Percentiles rank a stretch among this genome's conserved stretches.
Conservation (phyloP, 257 asterid genomes). For the Capsicum baccatum region DNA sequence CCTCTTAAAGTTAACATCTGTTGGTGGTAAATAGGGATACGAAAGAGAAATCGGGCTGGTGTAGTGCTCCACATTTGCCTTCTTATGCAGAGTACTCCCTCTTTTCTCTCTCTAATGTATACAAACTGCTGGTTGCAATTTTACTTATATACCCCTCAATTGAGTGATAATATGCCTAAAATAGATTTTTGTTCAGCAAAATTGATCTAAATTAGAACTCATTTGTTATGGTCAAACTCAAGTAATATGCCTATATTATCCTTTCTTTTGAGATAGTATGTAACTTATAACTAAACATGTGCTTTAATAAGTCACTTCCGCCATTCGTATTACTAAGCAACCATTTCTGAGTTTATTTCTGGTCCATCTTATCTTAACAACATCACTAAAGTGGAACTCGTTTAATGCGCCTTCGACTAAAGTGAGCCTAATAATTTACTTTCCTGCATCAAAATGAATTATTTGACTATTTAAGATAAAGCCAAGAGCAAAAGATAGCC, state of each 20-base stretch:
- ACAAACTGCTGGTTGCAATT: neutral
- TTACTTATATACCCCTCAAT: neutral
- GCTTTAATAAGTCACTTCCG: neutral
- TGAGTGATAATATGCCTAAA: slow-evolving; percentile 6
- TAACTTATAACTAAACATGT: neutral
- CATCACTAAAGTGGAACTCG: neutral
- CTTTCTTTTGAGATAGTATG: neutral
- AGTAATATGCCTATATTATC: neutral
- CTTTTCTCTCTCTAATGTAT: slow-evolving; percentile 31
- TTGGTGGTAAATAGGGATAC: slow-evolving; percentile 67
- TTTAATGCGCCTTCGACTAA: slow-evolving; percentile 1
- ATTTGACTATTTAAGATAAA: neutral
- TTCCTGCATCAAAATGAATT: neutral
- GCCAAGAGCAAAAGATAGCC: neutral
- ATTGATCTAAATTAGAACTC: neutral
- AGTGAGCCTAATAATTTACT: neutral
- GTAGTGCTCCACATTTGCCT: slow-evolving; percentile 96
- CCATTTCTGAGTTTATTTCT: neutral
- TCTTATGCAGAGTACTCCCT: slow-evolving; percentile 95
- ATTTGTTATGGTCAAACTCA: neutral
- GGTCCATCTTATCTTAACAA: neutral
- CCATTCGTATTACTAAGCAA: neutral
- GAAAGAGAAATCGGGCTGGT: slow-evolving; percentile 99
- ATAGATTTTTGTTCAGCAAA: slow-evolving; percentile 9
- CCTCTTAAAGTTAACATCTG: neutral